Conservation (phyloP, 306 rosid species). For the Parietaria judaica region DNA sequence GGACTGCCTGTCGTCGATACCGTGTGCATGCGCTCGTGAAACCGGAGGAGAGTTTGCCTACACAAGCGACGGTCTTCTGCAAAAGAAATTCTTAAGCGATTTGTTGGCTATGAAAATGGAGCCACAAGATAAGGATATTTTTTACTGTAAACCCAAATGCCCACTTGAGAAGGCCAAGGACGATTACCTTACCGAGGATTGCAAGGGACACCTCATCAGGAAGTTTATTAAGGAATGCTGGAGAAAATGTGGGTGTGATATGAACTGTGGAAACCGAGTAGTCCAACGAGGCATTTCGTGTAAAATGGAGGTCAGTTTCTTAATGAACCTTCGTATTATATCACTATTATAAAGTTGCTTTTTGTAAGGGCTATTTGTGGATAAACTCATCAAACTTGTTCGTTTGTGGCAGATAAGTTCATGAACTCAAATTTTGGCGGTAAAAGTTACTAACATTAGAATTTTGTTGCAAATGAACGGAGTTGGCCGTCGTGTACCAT, state of each 20-base stretch:
- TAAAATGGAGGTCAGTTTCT: conserved; percentile 67
- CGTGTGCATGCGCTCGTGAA: conserved; percentile 91
- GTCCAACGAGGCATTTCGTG: conserved; percentile 78
- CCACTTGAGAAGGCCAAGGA: conserved; percentile 60
- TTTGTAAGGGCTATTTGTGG: too few species aligned
- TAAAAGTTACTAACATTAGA: too few species aligned
- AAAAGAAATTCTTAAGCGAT: conserved; percentile 49
- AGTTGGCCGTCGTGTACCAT: too few species aligned
- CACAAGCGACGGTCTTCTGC: conserved; percentile 52
- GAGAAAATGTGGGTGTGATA: conserved; percentile 88
- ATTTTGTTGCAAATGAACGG: too few species aligned
- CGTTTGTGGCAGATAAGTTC: too few species aligned
- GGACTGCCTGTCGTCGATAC: conserved; percentile 57
- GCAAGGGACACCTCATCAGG: conserved; percentile 72
- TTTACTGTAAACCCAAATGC: conserved; percentile 58
- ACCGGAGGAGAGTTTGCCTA: conserved; percentile 96
- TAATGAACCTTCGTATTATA: conserved; percentile 12
- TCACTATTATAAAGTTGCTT: too few species aligned
- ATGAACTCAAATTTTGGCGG: too few species aligned
- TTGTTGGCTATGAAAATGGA: conserved; percentile 37
- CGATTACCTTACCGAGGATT: conserved; percentile 38
- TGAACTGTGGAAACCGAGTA: conserved; percentile 82
- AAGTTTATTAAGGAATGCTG: conserved; percentile 93
- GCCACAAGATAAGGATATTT: conserved; percentile 38
- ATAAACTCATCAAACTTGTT: too few species aligned